Percentiles rank a stretch among this genome's conserved stretches.
Evolutionary conservation across 108 stramenopile species (phyloP).

Genomic region (Cyclostephanos tholiformis): DNA sequence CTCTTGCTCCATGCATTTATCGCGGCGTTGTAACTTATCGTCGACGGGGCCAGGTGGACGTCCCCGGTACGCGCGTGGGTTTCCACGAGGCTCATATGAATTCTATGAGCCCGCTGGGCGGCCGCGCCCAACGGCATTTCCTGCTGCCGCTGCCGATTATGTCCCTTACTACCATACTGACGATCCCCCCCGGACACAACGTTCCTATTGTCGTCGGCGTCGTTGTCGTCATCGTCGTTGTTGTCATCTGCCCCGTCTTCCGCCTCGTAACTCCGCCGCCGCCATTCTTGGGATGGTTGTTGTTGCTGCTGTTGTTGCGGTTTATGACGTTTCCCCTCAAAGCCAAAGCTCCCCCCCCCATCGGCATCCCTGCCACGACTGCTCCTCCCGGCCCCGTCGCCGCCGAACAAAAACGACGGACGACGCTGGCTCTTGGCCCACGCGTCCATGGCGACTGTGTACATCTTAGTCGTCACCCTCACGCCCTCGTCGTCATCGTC

Average conservation of each 20-base stretch:
- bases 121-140: constrained; percentile 48
- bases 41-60: constrained; percentile 50
- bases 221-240: background rate
- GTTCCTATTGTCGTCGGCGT: background rate
- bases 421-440: constrained; percentile 66
- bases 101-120: constrained; percentile 65
- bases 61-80: constrained; percentile 49
- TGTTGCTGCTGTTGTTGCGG: background rate
- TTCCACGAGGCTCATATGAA: constrained; percentile 59
- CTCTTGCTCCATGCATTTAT: constrained; percentile 75
- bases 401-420: constrained; percentile 10
- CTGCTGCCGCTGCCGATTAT: constrained; percentile 2
- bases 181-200: too few relatives aligned
- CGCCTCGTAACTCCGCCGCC: too few relatives aligned
- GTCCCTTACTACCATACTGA: background rate
- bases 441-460: constrained; percentile 60
- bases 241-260: background rate
- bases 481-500: constrained; percentile 3
- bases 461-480: constrained; percentile 30
- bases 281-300: background rate
- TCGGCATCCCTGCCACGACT: background rate
- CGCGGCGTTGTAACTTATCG: constrained; percentile 66
- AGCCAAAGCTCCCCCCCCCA: background rate
- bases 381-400: background rate
- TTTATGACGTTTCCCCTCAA: constrained; percentile 6